Conservation (phyloP, 805 yeast genomes). For the Metschnikowia hibisci region DNA sequence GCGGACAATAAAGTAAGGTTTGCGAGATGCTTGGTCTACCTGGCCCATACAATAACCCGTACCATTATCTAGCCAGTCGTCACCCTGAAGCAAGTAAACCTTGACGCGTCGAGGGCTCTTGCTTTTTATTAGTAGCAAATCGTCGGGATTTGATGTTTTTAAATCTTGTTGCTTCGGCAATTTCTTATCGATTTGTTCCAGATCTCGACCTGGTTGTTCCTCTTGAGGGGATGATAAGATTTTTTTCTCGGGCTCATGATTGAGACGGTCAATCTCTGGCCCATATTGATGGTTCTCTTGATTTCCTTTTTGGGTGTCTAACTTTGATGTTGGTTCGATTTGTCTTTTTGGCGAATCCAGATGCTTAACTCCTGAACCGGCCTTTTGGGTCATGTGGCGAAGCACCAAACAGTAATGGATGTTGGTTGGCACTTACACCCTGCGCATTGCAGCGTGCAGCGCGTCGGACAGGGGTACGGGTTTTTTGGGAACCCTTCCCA, state of each 20-base stretch:
- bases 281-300: background rate
- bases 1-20: slow-evolving; percentile 65
- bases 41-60: slow-evolving; percentile 88
- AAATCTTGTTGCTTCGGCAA: background rate
- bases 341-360: too few species aligned
- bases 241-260: too few species aligned
- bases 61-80: slow-evolving; percentile 88
- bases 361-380: too few species aligned
- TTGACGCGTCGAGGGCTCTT: slow-evolving; percentile 72
- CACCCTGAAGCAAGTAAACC: slow-evolving; percentile 78
- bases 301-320: background rate
- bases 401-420: too few species aligned
- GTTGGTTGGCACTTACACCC: background rate
- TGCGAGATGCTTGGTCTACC: slow-evolving; percentile 25
- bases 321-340: background rate
- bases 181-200: too few species aligned
- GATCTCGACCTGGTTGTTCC: too few species aligned
- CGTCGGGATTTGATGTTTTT: background rate
- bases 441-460: slow-evolving; percentile 6
- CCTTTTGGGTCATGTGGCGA: too few species aligned
- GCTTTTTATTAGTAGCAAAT: slow-evolving; percentile 10
- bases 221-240: too few species aligned
- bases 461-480: slow-evolving; percentile 2
- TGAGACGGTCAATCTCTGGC: too few species aligned
- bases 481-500: too few species aligned